Evolutionary conservation across 2,329 filamentous ascomycete genomes (phyloP).

Genomic region (Bipolaris sorokiniana): DNA sequence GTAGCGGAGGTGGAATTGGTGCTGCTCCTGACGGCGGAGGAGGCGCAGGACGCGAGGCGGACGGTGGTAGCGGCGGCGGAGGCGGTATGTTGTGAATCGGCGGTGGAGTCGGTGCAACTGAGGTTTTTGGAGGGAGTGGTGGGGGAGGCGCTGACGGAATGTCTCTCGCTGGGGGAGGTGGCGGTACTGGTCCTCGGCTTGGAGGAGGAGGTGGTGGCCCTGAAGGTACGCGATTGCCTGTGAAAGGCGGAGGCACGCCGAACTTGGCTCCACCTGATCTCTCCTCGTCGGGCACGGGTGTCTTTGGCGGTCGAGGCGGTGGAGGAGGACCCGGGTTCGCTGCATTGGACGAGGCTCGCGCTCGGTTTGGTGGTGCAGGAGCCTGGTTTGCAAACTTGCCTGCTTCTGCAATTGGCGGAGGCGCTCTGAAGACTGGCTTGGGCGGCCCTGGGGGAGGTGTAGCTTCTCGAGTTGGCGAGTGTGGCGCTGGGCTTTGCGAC

Average conservation of each 20-base stretch:
- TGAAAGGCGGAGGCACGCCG: constrained; percentile 80
- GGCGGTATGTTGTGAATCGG: constrained; percentile 55
- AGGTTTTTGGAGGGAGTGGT: constrained; percentile 45
- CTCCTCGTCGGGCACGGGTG: constrained; percentile 66
- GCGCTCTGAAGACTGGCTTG: constrained; percentile 77
- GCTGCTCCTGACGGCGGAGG: constrained; percentile 32
- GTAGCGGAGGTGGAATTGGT: constrained; percentile 40
- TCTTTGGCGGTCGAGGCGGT: constrained; percentile 62
- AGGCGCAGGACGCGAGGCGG: constrained; percentile 37
- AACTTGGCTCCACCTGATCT: constrained; percentile 66
- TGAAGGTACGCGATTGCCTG: constrained; percentile 64
- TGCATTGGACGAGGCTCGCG: constrained; percentile 58
- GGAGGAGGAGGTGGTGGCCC: constrained; percentile 80
- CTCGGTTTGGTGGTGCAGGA: constrained; percentile 54
- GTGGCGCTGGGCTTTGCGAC: constrained; percentile 63
- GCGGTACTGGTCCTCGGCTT: constrained; percentile 70
- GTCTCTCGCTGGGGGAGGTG: constrained; percentile 55
- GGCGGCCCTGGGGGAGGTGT: constrained; percentile 67
- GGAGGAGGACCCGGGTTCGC: constrained; percentile 67
- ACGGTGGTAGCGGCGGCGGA: constrained; percentile 34
- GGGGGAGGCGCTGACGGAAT: constrained; percentile 48
- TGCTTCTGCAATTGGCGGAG: constrained; percentile 86
- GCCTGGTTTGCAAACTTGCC: constrained; percentile 75
- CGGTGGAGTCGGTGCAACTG: constrained; percentile 63
- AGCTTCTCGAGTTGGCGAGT: constrained; percentile 73